Conservation (phyloP, 768 basidiomycete genomes). For the Obba rivulosa region DNA sequence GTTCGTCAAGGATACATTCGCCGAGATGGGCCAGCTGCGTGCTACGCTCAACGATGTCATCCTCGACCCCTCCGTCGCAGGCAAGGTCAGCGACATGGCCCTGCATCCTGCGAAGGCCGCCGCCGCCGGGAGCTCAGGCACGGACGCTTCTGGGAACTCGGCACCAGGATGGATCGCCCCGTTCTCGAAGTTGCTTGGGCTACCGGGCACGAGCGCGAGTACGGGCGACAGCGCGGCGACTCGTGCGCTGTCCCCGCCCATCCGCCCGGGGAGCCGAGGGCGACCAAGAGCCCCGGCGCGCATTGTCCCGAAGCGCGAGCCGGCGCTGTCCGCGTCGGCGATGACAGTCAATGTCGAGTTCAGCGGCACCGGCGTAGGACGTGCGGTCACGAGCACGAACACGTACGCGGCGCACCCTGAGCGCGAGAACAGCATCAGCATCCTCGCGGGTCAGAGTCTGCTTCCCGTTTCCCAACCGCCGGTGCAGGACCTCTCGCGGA, state of each 20-base stretch:
- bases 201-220: constrained; percentile 26
- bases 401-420: constrained; percentile 21
- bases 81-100: constrained; percentile 64
- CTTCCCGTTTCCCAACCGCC: constrained; percentile 9
- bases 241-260: constrained; percentile 19
- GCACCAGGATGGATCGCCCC: constrained; percentile 75
- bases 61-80: constrained; percentile 77
- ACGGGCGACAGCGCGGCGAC: constrained; percentile 22
- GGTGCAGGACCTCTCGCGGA: constrained; percentile 21
- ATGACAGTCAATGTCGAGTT: constrained; percentile 98
- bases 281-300: constrained; percentile 31
- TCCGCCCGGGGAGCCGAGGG: constrained; percentile 17
- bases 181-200: constrained; percentile 72
- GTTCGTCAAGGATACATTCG: constrained; percentile 78
- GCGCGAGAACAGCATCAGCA: constrained; percentile 8
- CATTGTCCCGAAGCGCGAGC: constrained; percentile 72
- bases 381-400: constrained; percentile 42
- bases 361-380: constrained; percentile 62
- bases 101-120: constrained; percentile 54
- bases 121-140: constrained; percentile 30
- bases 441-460: constrained; percentile 5
- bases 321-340: constrained; percentile 81
- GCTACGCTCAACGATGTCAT: constrained; percentile 84
- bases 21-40: constrained; percentile 77
- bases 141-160: constrained; percentile 23